Percentiles rank a stretch among this genome's conserved stretches.
phyloP scores from a whole-genome alignment of 345 rosid species.

The Boechera stricta region DNA sequence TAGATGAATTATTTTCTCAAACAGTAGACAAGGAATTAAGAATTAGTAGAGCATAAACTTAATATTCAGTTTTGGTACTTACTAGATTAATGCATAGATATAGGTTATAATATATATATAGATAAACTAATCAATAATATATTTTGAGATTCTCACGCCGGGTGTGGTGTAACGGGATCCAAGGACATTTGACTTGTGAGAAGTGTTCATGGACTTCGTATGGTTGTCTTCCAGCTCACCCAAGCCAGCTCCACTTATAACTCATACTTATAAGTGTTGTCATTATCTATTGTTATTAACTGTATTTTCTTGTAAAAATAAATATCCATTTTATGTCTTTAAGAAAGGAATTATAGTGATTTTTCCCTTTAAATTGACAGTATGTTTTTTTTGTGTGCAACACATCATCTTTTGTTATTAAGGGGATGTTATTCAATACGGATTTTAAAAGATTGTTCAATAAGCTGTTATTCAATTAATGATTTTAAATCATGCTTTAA shows the following conservation, averaged over 20 bases:
- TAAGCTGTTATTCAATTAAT: too few relatives aligned
- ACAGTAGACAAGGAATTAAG: not conserved
- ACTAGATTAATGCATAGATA: not conserved
- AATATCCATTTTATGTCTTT: not conserved
- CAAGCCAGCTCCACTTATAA: constrained; percentile 41
- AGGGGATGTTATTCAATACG: too few relatives aligned
- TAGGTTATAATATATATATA: not conserved
- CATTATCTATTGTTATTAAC: constrained; percentile 8
- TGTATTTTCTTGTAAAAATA: not conserved
- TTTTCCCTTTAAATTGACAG: too few relatives aligned
- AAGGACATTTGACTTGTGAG: constrained; percentile 44
- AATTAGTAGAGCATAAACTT: not conserved
- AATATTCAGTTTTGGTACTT: not conserved
- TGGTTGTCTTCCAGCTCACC: constrained; percentile 44
- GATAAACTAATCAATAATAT: not conserved
- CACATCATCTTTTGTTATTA: not conserved
- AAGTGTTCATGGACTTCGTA: constrained; percentile 32
- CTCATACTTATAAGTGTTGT: constrained; percentile 24
- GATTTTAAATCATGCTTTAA: too few relatives aligned
- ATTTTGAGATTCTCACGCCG: constrained; percentile 29
- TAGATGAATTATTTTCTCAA: not conserved
- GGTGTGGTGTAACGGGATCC: constrained; percentile 39
- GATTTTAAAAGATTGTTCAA: too few relatives aligned
- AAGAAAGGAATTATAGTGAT: too few relatives aligned
- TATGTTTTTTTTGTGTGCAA: not conserved